Evolutionary conservation across 495 filamentous ascomycete species (phyloP).

Genomic region (Penicillium flavigenum): DNA sequence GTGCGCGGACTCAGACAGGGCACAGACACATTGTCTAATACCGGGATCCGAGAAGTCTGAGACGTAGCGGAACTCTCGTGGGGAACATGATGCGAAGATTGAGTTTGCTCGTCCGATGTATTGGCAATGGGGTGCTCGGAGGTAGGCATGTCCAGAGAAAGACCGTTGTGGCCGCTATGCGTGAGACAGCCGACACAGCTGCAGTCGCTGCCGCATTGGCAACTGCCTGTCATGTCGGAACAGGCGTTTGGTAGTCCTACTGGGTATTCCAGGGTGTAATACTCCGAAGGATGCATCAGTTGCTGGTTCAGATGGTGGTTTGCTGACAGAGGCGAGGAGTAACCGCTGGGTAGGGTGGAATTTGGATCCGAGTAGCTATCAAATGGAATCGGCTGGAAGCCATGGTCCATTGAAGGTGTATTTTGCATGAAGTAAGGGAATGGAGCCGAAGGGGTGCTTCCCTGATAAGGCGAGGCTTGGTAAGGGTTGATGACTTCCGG

Average conservation of each 20-base stretch:
- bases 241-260: slow-evolving; percentile 42
- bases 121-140: slow-evolving; percentile 5
- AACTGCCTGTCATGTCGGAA: slow-evolving; percentile 46
- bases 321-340: slow-evolving; percentile 29
- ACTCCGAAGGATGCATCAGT: slow-evolving; percentile 46
- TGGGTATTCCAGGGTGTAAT: slow-evolving; percentile 49
- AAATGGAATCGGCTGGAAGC: slow-evolving; percentile 16
- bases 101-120: slow-evolving; percentile 8
- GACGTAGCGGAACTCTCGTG: slow-evolving; percentile 6
- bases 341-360: slow-evolving; percentile 26
- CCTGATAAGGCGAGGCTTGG: slow-evolving; percentile 14
- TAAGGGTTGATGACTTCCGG: slow-evolving; percentile 22
- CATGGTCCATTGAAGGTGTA: slow-evolving; percentile 17
- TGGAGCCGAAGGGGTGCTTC: slow-evolving; percentile 2
- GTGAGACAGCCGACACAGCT: slow-evolving; percentile 52
- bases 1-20: slow-evolving; percentile 26
- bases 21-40: slow-evolving; percentile 21
- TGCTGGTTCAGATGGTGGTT: slow-evolving; percentile 30
- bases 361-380: slow-evolving; percentile 23
- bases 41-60: slow-evolving; percentile 18
- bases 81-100: slow-evolving; percentile 1
- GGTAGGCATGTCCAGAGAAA: slow-evolving; percentile 25
- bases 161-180: slow-evolving; percentile 48
- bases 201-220: slow-evolving; percentile 51
- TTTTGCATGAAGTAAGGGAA: slow-evolving; percentile 22